phyloP scores from a whole-genome alignment of 345 rosid species.

The Balakata baccata region DNA sequence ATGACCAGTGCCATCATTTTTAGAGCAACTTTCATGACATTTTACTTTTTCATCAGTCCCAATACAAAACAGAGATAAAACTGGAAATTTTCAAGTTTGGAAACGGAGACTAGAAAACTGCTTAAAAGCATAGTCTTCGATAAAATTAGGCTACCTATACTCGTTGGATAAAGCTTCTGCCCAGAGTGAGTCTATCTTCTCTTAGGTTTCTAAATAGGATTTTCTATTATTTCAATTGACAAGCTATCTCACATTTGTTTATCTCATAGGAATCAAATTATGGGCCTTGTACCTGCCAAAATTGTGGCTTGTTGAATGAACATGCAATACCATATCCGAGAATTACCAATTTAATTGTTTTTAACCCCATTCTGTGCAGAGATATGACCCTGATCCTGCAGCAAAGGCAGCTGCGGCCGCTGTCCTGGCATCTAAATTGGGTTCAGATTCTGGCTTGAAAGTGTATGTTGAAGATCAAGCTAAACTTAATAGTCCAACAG shows the following conservation, averaged over 20 bases:
- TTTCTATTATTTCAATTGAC: neutral
- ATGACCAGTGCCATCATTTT: too few species aligned
- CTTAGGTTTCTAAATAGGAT: neutral
- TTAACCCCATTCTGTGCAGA: constrained; percentile 41
- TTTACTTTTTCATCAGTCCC: too few species aligned
- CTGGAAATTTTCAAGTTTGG: too few species aligned
- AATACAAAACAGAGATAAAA: too few species aligned
- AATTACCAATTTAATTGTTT: constrained; percentile 4
- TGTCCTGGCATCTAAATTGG: constrained; percentile 92
- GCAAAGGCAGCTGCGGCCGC: constrained; percentile 98
- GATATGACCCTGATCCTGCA: constrained; percentile 94
- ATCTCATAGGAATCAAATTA: neutral
- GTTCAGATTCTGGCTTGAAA: constrained; percentile 89
- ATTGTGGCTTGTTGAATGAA: constrained; percentile 8
- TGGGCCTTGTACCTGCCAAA: neutral
- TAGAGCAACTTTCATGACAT: too few species aligned
- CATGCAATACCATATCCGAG: neutral
- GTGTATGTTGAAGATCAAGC: constrained; percentile 66
- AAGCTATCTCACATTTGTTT: neutral
- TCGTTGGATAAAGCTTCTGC: neutral
- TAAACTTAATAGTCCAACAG: constrained; percentile 38
- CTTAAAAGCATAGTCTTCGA: too few species aligned
- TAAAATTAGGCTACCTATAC: too few species aligned
- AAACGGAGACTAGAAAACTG: too few species aligned
- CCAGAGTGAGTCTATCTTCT: neutral